Conservation (phyloP, 306 rosid genomes). For the Quercus bicolor region DNA sequence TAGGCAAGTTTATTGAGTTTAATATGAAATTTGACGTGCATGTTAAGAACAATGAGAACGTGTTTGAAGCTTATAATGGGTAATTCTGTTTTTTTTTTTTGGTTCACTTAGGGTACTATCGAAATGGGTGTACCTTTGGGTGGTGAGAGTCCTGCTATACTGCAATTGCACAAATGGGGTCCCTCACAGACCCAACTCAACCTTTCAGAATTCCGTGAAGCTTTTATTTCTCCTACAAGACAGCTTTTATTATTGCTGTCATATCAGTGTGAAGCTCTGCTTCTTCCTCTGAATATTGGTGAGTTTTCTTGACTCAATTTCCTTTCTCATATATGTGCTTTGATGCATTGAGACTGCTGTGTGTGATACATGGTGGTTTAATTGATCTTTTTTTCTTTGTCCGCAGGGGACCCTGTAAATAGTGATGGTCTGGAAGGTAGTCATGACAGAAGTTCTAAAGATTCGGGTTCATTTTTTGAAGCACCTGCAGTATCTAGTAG, state of each 20-base stretch:
- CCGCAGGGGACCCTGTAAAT: conserved; percentile 48
- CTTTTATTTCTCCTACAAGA: conserved; percentile 85
- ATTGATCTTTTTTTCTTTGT: conserved; percentile 1
- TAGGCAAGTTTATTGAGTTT: too few relatives aligned
- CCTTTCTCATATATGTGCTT: conserved; percentile 6
- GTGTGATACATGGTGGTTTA: background rate
- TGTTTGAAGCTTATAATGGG: background rate
- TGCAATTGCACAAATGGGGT: conserved; percentile 76
- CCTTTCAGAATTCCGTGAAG: conserved; percentile 73
- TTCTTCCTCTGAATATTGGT: conserved; percentile 76
- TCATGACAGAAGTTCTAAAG: conserved; percentile 25
- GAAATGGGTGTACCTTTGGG: conserved; percentile 49
- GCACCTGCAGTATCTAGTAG: conserved; percentile 26
- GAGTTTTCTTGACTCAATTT: background rate
- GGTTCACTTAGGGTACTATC: conserved; percentile 31
- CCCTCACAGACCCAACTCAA: conserved; percentile 44
- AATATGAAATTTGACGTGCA: too few relatives aligned
- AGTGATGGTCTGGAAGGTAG: conserved; percentile 26
- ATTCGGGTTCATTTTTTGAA: conserved; percentile 32
- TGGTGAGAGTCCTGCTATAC: conserved; percentile 57
- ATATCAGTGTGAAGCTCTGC: conserved; percentile 61
- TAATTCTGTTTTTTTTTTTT: conserved; percentile 14
- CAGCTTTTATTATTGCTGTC: conserved; percentile 64
- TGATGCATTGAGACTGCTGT: background rate
- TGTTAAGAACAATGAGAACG: too few relatives aligned